Evolutionary conservation across 768 basidiomycete species (phyloP), one percentile per base, ranked within the genome.

Genomic region (Multifurca ochricompacta): DNA sequence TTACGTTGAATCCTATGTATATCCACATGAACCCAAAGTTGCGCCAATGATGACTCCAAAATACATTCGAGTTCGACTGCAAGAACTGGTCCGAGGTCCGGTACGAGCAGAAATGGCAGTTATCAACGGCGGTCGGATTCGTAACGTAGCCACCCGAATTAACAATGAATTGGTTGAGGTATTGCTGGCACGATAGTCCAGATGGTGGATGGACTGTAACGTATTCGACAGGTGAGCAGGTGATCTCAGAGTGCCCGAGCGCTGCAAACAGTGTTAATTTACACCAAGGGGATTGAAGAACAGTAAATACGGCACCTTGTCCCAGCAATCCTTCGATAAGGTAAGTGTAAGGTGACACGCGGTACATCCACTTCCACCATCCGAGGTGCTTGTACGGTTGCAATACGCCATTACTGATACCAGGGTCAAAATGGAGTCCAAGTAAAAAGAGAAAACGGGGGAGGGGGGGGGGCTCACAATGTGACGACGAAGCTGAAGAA

Each of bases 161-260:
- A 13, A 56, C 31, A 37, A 79, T 72, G 64, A 71, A 84, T 6
- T 69, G 53, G 1, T 59, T 50, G 48, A 79, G 65, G 65, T 77
- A 83, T 11, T 67, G 60, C 11, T 61, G 66, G 64, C 82, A 84
- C 0, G 77, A 72, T 54, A 70, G 69, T 4, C 75, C 76, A 0
- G 63, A 53, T 1, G 78, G 76, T 3, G 77, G 74, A 2, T 64
- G 63, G 57, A 93, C 64, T 1, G 71, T 71, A 3, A 81, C 77
- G n/a, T 79, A 71, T 65, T 93, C 91, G 46, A 73, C 66, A 0
- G 67, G n/a, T 0, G 82, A 66, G 65, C 91, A 93, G 14, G 67
- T 70, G 44, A 86, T 72, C 1, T 66, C 56, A 44, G 73, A 68
- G 6, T 67, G 71, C 0, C 80, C 82, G 11, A 85, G 63, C 9